Evolutionary conservation across 1,139 yeast species (phyloP).

Genomic region (Saccharomycopsis crataegensis): DNA sequence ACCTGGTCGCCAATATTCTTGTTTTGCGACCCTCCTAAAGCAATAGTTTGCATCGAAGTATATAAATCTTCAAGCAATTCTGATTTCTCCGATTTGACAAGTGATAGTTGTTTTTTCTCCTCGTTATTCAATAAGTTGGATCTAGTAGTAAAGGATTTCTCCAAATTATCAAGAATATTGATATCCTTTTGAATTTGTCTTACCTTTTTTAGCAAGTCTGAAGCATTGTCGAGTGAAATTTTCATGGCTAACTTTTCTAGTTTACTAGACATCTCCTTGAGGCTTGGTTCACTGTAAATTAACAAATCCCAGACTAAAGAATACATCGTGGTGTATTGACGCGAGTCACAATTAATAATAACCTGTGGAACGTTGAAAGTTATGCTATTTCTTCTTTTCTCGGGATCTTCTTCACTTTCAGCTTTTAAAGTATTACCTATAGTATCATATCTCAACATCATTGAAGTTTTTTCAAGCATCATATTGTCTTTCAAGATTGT

Average conservation of each 20-base stretch:
- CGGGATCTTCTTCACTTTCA: constrained; percentile 6
- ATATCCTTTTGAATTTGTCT: constrained; percentile 47
- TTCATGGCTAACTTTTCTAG: constrained; percentile 57
- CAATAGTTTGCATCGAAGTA: constrained; percentile 53
- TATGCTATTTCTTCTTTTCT: constrained; percentile 30
- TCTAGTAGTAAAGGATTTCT: constrained; percentile 31
- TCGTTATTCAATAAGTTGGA: constrained; percentile 22
- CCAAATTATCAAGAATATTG: constrained; percentile 34
- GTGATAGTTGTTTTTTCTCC: constrained; percentile 27
- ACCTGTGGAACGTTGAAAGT: constrained; percentile 62
- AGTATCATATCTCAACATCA: constrained; percentile 51
- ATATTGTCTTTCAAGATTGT: constrained; percentile 45
- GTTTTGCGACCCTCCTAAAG: constrained; percentile 8
- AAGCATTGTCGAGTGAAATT: constrained; percentile 50
- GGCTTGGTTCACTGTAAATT: constrained; percentile 52
- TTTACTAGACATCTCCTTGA: constrained; percentile 49
- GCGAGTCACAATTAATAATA: constrained; percentile 61
- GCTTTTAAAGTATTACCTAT: constrained; percentile 25
- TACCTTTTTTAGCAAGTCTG: constrained; percentile 42
- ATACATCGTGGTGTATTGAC: constrained; percentile 64
- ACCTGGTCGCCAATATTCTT: constrained; percentile 16
- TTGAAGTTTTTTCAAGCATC: constrained; percentile 56
- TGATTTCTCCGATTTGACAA: constrained; percentile 37
- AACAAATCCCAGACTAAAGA: constrained; percentile 58
- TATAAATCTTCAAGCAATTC: constrained; percentile 51